Evolutionary conservation across 2,329 filamentous ascomycete genomes (phyloP).

Genomic region (Cladophialophora exuberans): DNA sequence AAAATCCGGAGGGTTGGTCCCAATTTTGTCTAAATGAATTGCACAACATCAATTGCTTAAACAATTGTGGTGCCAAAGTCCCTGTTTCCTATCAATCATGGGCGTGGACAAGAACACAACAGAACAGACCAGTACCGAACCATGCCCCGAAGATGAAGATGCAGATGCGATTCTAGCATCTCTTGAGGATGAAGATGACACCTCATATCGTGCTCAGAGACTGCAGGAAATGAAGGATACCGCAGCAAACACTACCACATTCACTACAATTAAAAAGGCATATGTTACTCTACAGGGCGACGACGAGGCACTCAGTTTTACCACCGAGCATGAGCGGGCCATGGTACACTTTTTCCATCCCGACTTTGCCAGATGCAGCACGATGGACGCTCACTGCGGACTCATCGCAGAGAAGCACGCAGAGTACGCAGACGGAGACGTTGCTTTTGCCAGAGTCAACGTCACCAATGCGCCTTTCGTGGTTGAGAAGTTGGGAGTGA

Average conservation of each 20-base stretch:
- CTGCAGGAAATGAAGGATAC: constrained; percentile 22
- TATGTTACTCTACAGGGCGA: constrained; percentile 53
- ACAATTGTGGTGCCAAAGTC: too few relatives aligned
- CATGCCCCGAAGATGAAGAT: constrained; percentile 52
- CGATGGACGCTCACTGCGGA: constrained; percentile 64
- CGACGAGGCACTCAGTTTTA: constrained; percentile 62
- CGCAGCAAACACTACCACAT: constrained; percentile 16
- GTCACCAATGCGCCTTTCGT: constrained; percentile 52
- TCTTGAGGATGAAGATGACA: constrained; percentile 58
- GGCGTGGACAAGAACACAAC: neutral
- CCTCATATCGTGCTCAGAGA: constrained; percentile 54
- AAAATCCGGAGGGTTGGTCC: too few relatives aligned
- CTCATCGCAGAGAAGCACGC: constrained; percentile 44
- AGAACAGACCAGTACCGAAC: neutral
- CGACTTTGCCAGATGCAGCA: constrained; percentile 63
- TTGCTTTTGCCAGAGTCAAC: constrained; percentile 50
- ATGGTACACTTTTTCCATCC: constrained; percentile 68
- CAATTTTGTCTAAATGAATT: too few relatives aligned
- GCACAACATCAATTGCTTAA: too few relatives aligned
- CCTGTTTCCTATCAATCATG: neutral
- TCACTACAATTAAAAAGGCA: constrained; percentile 29
- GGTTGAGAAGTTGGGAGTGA: constrained; percentile 50
- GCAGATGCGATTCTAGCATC: constrained; percentile 64
- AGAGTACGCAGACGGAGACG: constrained; percentile 37
- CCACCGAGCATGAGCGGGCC: constrained; percentile 60